These are phyloP conservation scores for Dovyalis caffra DNA, from an alignment of 345 rosid species.

Conservation along the genomic window DNA sequence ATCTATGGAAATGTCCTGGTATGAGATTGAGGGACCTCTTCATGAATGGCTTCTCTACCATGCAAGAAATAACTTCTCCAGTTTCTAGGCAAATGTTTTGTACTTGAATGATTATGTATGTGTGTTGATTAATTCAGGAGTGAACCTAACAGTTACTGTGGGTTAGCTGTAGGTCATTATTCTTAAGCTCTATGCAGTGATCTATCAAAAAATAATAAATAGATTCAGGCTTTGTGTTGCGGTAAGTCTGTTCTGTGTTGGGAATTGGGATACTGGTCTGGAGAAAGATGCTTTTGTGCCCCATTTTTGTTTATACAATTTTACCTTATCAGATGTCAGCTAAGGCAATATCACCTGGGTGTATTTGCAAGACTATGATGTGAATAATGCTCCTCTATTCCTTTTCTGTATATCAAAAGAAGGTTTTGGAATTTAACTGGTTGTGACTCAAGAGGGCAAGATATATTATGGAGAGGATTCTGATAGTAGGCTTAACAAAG, in stretches of 20 bases:
- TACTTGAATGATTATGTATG: background rate
- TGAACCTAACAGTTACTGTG: background rate
- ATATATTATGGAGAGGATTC: background rate
- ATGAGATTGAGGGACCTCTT: background rate
- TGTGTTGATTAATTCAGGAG: background rate
- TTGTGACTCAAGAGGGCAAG: background rate
- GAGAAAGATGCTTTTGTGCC: background rate
- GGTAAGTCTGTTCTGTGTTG: background rate
- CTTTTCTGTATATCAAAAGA: background rate
- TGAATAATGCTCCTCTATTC: constrained; percentile 2
- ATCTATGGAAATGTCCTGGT: background rate
- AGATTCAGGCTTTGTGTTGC: too few relatives aligned
- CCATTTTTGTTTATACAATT: background rate
- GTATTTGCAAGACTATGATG: background rate
- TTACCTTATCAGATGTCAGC: background rate
- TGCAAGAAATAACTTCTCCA: constrained; percentile 7
- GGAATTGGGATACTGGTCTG: background rate
- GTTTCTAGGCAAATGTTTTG: background rate
- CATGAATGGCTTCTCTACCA: constrained; percentile 7
- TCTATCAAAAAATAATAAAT: background rate
- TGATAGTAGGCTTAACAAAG: background rate
- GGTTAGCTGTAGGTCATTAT: background rate
- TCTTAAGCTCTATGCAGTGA: background rate
- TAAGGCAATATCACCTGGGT: background rate
- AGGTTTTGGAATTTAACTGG: background rate